phyloP scores from a whole-genome alignment of 106 monocot species.

The Platanthera guangdongensis region DNA sequence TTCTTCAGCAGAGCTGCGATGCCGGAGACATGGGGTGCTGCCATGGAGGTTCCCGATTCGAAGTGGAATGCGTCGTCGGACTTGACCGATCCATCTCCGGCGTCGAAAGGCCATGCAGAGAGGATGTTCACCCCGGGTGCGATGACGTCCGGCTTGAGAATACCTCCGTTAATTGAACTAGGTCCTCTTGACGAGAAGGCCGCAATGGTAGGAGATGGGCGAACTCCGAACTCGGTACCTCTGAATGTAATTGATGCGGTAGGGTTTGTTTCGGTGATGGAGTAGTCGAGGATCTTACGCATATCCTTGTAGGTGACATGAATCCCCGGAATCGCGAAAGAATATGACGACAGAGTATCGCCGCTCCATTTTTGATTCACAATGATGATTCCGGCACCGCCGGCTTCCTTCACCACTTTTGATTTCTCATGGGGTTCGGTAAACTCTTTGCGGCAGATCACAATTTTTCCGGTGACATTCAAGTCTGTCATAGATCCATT shows the following conservation, averaged over 20 bases:
- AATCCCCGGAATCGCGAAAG: slow-evolving; percentile 13
- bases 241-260: slow-evolving; percentile 3
- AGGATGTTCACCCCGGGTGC: slow-evolving; percentile 12
- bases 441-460: slow-evolving; percentile 13
- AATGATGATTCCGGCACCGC: slow-evolving; percentile 30
- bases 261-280: background rate
- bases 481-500: background rate
- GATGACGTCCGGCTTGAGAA: slow-evolving; percentile 15
- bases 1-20: slow-evolving; percentile 11
- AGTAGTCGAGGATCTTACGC: slow-evolving; percentile 7
- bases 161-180: background rate
- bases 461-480: slow-evolving; percentile 22
- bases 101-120: slow-evolving; percentile 11
- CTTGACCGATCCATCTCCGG: background rate
- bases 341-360: background rate
- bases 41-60: slow-evolving; percentile 11
- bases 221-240: background rate
- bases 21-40: slow-evolving; percentile 12
- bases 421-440: background rate
- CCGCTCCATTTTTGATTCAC: background rate
- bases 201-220: slow-evolving; percentile 2
- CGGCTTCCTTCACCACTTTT: slow-evolving; percentile 18
- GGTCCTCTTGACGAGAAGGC: slow-evolving; percentile 18
- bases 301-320: slow-evolving; percentile 13
- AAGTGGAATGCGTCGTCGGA: background rate